These are phyloP conservation scores for Fusarium anthophilum DNA, from an alignment of 2,329 filamentous ascomycete genomes.

Conservation along the genomic window DNA sequence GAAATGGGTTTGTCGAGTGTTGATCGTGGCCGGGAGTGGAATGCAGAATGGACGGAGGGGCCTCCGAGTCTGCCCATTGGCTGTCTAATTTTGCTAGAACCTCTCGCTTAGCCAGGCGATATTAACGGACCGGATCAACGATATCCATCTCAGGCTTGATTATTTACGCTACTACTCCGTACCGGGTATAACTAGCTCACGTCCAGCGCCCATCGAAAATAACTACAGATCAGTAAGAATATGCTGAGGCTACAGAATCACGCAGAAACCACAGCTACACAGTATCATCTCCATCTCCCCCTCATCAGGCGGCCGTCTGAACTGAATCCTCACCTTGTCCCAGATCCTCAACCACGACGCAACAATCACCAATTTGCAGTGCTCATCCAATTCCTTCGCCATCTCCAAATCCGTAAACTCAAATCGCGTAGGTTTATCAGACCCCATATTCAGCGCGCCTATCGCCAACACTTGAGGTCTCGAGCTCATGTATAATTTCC, in stretches of 20 bases:
- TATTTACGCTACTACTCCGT: too few species aligned
- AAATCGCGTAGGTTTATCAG: not conserved
- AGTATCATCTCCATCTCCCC: not conserved
- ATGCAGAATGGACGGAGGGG: not conserved
- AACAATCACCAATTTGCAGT: not conserved
- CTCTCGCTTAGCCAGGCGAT: not conserved
- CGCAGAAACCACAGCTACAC: not conserved
- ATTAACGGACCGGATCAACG: not conserved
- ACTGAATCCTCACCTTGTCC: not conserved
- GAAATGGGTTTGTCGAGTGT: not conserved
- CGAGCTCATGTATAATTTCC: not conserved
- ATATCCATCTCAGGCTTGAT: not conserved
- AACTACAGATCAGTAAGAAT: accelerated
- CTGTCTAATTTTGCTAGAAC: accelerated
- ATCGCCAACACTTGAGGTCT: not conserved
- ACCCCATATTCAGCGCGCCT: not conserved
- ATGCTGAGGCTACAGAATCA: not conserved
- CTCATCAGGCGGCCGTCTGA: not conserved
- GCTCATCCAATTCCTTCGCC: not conserved
- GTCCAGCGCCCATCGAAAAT: accelerated
- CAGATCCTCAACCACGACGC: conserved; percentile 1
- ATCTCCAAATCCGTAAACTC: not conserved
- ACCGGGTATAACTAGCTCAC: not conserved
- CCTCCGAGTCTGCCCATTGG: not conserved
- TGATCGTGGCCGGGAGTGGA: not conserved